Percentiles rank a stretch among this genome's conserved stretches.
These are phyloP conservation scores for Neurospora sp. DNA, from an alignment of 495 filamentous ascomycete genomes.

Conservation along the genomic window DNA sequence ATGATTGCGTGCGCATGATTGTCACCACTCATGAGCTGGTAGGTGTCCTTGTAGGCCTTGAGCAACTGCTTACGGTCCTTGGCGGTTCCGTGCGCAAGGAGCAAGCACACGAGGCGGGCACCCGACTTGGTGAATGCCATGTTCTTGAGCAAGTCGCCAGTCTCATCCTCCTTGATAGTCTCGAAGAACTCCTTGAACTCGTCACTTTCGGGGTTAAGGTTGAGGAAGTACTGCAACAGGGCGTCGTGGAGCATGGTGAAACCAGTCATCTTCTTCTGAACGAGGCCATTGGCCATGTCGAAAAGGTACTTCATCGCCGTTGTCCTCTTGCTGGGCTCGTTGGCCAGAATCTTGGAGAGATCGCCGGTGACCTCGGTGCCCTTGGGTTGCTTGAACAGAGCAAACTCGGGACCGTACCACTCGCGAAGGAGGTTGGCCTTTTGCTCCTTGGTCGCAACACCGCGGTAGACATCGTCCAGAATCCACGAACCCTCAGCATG, in stretches of 20 bases:
- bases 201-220: conserved; percentile 59
- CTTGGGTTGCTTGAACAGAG: conserved; percentile 57
- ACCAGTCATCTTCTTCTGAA: conserved; percentile 90
- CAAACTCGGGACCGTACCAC: conserved; percentile 95
- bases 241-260: conserved; percentile 97
- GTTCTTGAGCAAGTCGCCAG: conserved; percentile 81
- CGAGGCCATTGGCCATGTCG: conserved; percentile 75
- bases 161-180: conserved; percentile 80
- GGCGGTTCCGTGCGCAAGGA: conserved; percentile 71
- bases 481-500: conserved; percentile 96
- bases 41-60: conserved; percentile 73
- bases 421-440: conserved; percentile 73
- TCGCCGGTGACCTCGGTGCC: conserved; percentile 42
- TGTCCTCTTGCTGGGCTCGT: conserved; percentile 71
- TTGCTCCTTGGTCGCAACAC: conserved; percentile 72
- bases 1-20: conserved; percentile 68
- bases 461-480: conserved; percentile 89
- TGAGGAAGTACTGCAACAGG: conserved; percentile 92
- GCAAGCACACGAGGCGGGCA: conserved; percentile 66
- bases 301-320: conserved; percentile 77
- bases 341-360: conserved; percentile 60
- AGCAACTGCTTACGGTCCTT: conserved; percentile 90
- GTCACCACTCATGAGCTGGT: conserved; percentile 74
- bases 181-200: conserved; percentile 85
- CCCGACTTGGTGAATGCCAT: conserved; percentile 91